Conservation (phyloP, 306 rosid species). For the Vicia faba region DNA sequence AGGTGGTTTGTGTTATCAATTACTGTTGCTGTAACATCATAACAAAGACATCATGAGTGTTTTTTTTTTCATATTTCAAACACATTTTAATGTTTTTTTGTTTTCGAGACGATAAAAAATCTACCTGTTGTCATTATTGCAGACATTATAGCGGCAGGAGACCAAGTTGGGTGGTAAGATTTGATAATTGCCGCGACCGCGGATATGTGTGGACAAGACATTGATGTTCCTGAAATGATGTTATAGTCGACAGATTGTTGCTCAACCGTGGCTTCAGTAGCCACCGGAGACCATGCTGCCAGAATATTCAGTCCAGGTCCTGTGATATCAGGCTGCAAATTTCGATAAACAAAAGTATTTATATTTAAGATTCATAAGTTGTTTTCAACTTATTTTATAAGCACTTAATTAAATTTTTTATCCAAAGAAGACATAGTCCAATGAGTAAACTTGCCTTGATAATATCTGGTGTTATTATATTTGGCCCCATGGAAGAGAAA, state of each 20-base stretch:
- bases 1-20: constrained; percentile 45
- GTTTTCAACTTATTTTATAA: not conserved
- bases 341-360: constrained; percentile 22
- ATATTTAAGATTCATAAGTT: not conserved
- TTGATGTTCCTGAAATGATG: constrained; percentile 70
- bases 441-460: constrained; percentile 52
- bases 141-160: constrained; percentile 74
- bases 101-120: not conserved
- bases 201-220: constrained; percentile 69
- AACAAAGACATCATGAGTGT: constrained; percentile 5
- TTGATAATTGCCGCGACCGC: constrained; percentile 64
- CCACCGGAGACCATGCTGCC: constrained; percentile 76
- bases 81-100: constrained; percentile 15
- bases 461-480: constrained; percentile 62
- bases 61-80: not conserved
- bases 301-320: constrained; percentile 69
- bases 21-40: constrained; percentile 49
- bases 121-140: constrained; percentile 67
- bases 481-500: constrained; percentile 74
- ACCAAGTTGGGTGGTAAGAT: constrained; percentile 52
- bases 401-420: not conserved
- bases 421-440: not conserved
- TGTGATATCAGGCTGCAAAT: constrained; percentile 65
- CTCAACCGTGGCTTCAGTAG: constrained; percentile 49
- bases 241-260: constrained; percentile 53